A percentile compares a stretch with the other conserved stretches of the same genome.
These are phyloP conservation scores for Fusarium ambrosium DNA, from an alignment of 2,329 filamentous ascomycete species.

Conservation along the genomic window DNA sequence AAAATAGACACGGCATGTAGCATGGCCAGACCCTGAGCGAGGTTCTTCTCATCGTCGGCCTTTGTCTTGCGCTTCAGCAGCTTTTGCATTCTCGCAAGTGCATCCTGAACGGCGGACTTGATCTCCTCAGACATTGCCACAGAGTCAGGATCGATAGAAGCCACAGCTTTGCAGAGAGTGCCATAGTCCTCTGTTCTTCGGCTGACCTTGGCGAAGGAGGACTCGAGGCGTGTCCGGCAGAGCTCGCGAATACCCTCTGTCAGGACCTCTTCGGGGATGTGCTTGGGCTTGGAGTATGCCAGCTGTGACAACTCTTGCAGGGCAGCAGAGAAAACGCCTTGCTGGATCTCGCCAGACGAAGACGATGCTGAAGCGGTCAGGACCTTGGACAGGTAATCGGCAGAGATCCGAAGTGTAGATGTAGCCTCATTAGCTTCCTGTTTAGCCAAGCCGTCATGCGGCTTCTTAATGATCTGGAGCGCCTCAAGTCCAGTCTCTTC, in stretches of 20 bases:
- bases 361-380: conserved; percentile 55
- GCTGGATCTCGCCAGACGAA: conserved; percentile 48
- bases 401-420: conserved; percentile 61
- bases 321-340: conserved; percentile 53
- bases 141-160: conserved; percentile 65
- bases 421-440: conserved; percentile 48
- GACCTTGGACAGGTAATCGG: conserved; percentile 67
- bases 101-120: conserved; percentile 65
- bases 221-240: conserved; percentile 69
- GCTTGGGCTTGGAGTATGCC: conserved; percentile 65
- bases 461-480: conserved; percentile 63
- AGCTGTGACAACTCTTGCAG: conserved; percentile 68
- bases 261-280: conserved; percentile 58
- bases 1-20: conserved; percentile 88
- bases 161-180: conserved; percentile 67
- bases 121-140: conserved; percentile 69
- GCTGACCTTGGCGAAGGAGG: conserved; percentile 70
- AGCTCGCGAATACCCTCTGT: conserved; percentile 67
- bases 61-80: conserved; percentile 60
- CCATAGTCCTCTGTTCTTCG: conserved; percentile 66
- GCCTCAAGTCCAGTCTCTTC: conserved; percentile 67
- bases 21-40: conserved; percentile 77
- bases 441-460: conserved; percentile 50
- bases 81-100: conserved; percentile 66
- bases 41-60: conserved; percentile 54